Evolutionary conservation across 805 yeast species (phyloP).

Genomic region (Saccharomycodes ludwigii): DNA sequence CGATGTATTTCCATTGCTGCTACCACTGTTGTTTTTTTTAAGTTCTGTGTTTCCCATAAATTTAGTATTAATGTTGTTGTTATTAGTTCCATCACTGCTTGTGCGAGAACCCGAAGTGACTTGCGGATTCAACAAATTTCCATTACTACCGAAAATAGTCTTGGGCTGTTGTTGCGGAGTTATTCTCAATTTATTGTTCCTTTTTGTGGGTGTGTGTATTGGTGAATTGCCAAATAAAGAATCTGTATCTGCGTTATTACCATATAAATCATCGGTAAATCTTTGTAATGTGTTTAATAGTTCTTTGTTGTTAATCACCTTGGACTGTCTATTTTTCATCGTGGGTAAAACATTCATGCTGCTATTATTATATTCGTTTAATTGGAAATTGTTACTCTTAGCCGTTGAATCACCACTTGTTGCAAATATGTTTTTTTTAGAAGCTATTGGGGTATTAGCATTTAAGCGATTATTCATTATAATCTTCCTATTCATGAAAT

Average conservation of each 20-base stretch:
- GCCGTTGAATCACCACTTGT: no score
- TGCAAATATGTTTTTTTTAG: no score
- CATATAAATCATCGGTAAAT: conserved; percentile 25
- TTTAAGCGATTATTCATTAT: no score
- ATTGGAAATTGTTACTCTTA: no score
- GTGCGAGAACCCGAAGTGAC: conserved; percentile 7
- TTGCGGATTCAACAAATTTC: conserved; percentile 20
- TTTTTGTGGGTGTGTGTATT: conserved; percentile 9
- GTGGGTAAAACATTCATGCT: no score
- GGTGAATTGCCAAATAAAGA: conserved; percentile 4
- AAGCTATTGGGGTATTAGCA: no score
- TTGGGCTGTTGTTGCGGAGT: conserved; percentile 5
- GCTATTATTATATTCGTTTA: no score
- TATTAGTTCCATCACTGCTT: conserved; percentile 11
- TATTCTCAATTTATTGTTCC: background rate
- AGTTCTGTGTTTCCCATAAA: no score
- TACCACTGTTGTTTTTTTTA: no score
- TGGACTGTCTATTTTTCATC: conserved; percentile 12
- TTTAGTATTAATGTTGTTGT: no score
- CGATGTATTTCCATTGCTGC: no score
- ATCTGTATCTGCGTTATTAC: conserved; percentile 10
- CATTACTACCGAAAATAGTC: conserved; percentile 15
- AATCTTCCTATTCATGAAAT: no score
- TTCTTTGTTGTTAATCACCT: conserved; percentile 18
- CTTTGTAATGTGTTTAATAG: conserved; percentile 22